Evolutionary conservation across 257 asterid genomes (phyloP).

Genomic region (Salvia rosmarinus): DNA sequence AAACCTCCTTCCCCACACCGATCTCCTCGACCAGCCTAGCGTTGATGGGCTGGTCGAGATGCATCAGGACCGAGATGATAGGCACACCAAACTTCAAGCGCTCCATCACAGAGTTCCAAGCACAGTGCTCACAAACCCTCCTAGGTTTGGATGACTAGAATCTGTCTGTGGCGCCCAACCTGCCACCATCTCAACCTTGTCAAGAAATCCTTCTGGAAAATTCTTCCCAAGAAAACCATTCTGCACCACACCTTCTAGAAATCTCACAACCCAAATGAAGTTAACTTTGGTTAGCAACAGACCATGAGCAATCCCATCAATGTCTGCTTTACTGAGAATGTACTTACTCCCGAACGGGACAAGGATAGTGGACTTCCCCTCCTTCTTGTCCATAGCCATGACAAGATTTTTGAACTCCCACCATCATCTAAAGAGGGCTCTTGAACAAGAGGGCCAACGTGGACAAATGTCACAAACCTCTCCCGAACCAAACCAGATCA

Average conservation of each 20-base stretch:
- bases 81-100: slow-evolving; percentile 51
- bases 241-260: slow-evolving; percentile 30
- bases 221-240: slow-evolving; percentile 27
- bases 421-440: slow-evolving; percentile 17
- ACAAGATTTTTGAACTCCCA: neutral
- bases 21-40: slow-evolving; percentile 49
- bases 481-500: slow-evolving; percentile 25
- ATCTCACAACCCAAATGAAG: slow-evolving; percentile 57
- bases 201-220: slow-evolving; percentile 44
- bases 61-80: slow-evolving; percentile 49
- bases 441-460: slow-evolving; percentile 45
- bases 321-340: slow-evolving; percentile 38
- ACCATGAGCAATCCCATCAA: slow-evolving; percentile 45
- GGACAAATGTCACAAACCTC: slow-evolving; percentile 32
- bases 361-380: slow-evolving; percentile 37
- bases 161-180: slow-evolving; percentile 50
- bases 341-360: slow-evolving; percentile 54
- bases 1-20: slow-evolving; percentile 49
- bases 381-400: slow-evolving; percentile 48
- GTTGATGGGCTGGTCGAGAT: slow-evolving; percentile 52
- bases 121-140: slow-evolving; percentile 51
- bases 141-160: slow-evolving; percentile 40
- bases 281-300: slow-evolving; percentile 40
- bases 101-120: slow-evolving; percentile 51
- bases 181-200: slow-evolving; percentile 39